Percentiles rank a stretch among this genome's conserved stretches.
Evolutionary conservation across 352 stramenopile species (phyloP).

Genomic region (Halophytophthora polymorphica): DNA sequence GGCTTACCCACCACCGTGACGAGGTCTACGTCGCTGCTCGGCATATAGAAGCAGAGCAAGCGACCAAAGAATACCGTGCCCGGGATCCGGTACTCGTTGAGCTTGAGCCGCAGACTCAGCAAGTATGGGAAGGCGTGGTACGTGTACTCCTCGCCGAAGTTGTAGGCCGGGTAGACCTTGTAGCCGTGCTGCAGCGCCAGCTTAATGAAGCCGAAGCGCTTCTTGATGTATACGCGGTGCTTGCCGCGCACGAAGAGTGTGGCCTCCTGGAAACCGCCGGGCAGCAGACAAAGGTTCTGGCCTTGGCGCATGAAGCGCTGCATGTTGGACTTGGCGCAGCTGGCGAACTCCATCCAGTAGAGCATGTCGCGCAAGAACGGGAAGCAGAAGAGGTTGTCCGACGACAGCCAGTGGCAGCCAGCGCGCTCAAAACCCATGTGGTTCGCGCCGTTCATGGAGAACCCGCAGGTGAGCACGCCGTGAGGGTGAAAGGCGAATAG

Average conservation of each 20-base stretch:
- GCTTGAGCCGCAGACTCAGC: slow-evolving; percentile 60
- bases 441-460: slow-evolving; percentile 54
- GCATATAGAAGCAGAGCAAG: slow-evolving; percentile 81
- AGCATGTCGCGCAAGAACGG: slow-evolving; percentile 58
- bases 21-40: slow-evolving; percentile 62
- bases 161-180: slow-evolving; percentile 86
- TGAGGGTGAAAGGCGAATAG: slow-evolving; percentile 63
- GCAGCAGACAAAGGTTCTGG: slow-evolving; percentile 78
- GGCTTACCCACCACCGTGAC: slow-evolving; percentile 88
- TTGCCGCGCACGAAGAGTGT: slow-evolving; percentile 73
- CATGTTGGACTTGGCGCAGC: slow-evolving; percentile 50
- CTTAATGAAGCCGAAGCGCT: slow-evolving; percentile 91
- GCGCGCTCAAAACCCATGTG: slow-evolving; percentile 45
- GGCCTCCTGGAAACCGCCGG: slow-evolving; percentile 93
- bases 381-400: slow-evolving; percentile 67
- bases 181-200: slow-evolving; percentile 89
- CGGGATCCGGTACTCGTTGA: slow-evolving; percentile 85
- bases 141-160: slow-evolving; percentile 87
- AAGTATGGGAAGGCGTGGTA: slow-evolving; percentile 84
- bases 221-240: slow-evolving; percentile 90
- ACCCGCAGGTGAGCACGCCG: slow-evolving; percentile 52
- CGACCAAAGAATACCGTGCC: slow-evolving; percentile 72
- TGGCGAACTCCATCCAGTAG: slow-evolving; percentile 54
- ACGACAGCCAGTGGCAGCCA: slow-evolving; percentile 56
- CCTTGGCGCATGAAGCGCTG: slow-evolving; percentile 39